Percentiles rank a stretch among this genome's conserved stretches.
These are phyloP conservation scores for Penicillium pancosmium DNA, from an alignment of 495 filamentous ascomycete species.

Conservation along the genomic window DNA sequence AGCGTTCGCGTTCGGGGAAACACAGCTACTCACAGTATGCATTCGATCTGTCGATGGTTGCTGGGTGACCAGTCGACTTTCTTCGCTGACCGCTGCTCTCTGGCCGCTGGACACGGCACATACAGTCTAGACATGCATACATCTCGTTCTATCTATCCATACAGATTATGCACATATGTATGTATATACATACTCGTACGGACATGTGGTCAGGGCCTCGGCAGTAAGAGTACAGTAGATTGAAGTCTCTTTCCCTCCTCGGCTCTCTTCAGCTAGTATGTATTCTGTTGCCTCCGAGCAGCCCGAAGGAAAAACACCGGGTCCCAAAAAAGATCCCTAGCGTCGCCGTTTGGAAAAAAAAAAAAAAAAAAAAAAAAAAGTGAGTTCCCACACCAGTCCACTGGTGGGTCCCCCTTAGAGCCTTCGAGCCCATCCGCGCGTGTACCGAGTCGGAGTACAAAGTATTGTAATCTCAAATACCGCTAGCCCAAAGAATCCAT, in stretches of 20 bases:
- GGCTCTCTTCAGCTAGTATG: background rate
- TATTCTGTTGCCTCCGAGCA: slow-evolving; percentile 16
- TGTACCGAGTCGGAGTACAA: background rate
- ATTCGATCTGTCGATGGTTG: slow-evolving; percentile 34
- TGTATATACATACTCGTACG: background rate
- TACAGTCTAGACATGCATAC: background rate
- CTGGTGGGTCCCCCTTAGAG: background rate
- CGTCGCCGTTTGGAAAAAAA: slow-evolving; percentile 44
- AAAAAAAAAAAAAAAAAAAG: too few species aligned
- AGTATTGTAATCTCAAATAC: slow-evolving; percentile 1
- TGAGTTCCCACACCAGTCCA: slow-evolving; percentile 11
- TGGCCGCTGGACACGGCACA: slow-evolving; percentile 3
- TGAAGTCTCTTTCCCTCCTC: background rate
- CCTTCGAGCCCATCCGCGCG: background rate
- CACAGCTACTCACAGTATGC: background rate
- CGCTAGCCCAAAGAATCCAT: background rate
- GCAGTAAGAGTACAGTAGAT: too few species aligned
- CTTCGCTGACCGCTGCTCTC: slow-evolving; percentile 21
- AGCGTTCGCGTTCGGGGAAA: background rate
- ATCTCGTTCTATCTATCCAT: background rate
- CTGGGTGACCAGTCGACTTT: slow-evolving; percentile 29
- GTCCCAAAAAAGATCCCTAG: slow-evolving; percentile 41
- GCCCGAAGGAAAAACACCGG: slow-evolving; percentile 26
- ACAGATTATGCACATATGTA: too few species aligned
- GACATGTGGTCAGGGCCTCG: background rate